Conservation (phyloP, 108 stramenopile species). For the Nitzschia sp. region DNA sequence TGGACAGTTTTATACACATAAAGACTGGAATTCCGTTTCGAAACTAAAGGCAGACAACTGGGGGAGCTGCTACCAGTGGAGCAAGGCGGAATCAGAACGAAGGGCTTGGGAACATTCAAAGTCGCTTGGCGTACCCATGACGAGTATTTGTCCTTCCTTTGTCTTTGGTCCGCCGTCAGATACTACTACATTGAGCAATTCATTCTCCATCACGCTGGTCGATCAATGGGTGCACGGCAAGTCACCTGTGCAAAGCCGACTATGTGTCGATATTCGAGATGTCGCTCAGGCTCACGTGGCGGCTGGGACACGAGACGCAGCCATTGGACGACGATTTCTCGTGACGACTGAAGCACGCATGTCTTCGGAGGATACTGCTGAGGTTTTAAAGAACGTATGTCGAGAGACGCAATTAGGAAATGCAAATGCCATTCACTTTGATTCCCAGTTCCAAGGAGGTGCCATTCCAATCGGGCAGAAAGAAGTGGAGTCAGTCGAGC, state of each 20-base stretch:
- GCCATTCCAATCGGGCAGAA: constrained; percentile 75
- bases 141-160: constrained; percentile 76
- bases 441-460: constrained; percentile 75
- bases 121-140: constrained; percentile 55
- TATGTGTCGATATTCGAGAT: constrained; percentile 85
- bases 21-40: constrained; percentile 81
- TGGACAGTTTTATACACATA: constrained; percentile 65
- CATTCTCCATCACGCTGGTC: constrained; percentile 69
- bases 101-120: constrained; percentile 55
- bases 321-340: constrained; percentile 61
- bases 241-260: constrained; percentile 73
- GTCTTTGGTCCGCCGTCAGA: constrained; percentile 75
- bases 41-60: constrained; percentile 67
- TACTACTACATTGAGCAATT: constrained; percentile 23
- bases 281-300: constrained; percentile 75
- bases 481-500: constrained; percentile 63
- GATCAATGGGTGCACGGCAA: constrained; percentile 74
- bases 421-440: constrained; percentile 51
- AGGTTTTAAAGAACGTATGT: constrained; percentile 44
- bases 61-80: constrained; percentile 86
- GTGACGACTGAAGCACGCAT: constrained; percentile 72
- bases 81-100: constrained; percentile 79
- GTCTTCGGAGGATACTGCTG: constrained; percentile 60
- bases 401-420: constrained; percentile 17
- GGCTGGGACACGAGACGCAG: constrained; percentile 42